Base-by-base conservation (phyloP, 345 rosid genomes). In the Gossypium bickii region DNA sequence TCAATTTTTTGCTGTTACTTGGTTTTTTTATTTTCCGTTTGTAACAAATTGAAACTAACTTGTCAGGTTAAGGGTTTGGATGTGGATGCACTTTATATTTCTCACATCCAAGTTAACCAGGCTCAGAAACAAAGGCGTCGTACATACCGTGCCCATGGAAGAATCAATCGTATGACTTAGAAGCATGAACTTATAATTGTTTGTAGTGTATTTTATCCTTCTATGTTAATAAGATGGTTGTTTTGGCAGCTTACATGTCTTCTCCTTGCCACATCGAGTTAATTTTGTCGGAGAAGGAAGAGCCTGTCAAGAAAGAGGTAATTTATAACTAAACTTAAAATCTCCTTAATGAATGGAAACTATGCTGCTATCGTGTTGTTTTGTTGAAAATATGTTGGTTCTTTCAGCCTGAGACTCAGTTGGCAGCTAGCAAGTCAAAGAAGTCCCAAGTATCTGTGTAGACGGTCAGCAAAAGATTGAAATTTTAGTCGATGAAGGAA, bases 101-200 rank as follows among this genome's bases (percentile, higher is more conserved):
- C 98, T 29, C 99, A 93, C 86, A 86, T 93, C 79, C 99, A 93
- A 68, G 98, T 95, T 60, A 95, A 93, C 82, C 99, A 95, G 70
- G 99, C 99, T 4, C 93, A 89, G 38, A 95, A 93, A 74, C 99
- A 95, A 72, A 93, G 99, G 75, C 89, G 98, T 45, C 88, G 97
- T 13, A 95, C 98, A n/a, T 95, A 95, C 79, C 83, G 99, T 51
- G 99, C 99, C 12, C 98, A 95, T 1, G 99, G 99, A 87, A 86
- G 98, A 85, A 95, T 95, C 72, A 93, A 95, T 17, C 98, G 99
- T 95, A 83, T 63, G 94, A 79, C 63, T 20, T 24, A 0, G 2
- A 45, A 17, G 7, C 65, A 44, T 16, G 4, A 0, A 25, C 4
- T 29, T 44, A 0, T 7, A 7, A 2, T 53, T 51, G 1, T 7